These are phyloP conservation scores for Candida anglica DNA, from an alignment of 805 yeast species.

Conservation along the genomic window DNA sequence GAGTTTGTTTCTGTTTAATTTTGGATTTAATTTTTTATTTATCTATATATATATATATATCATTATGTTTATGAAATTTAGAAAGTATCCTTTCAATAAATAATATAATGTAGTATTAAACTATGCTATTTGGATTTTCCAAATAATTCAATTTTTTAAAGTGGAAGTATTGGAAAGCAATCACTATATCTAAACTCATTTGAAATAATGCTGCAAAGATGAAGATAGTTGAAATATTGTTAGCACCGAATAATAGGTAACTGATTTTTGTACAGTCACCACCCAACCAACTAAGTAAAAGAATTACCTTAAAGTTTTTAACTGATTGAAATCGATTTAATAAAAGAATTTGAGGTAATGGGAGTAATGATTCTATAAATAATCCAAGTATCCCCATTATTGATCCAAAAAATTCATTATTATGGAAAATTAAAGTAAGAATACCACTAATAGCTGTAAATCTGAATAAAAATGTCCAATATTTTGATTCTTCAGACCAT, in stretches of 20 bases:
- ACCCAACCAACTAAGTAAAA: conserved; percentile 80
- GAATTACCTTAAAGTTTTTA: conserved; percentile 73
- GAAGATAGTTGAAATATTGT: conserved; percentile 60
- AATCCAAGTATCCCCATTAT: conserved; percentile 61
- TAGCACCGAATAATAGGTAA: conserved; percentile 73
- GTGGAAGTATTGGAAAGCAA: conserved; percentile 69
- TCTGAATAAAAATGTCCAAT: conserved; percentile 58
- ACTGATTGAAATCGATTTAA: conserved; percentile 62
- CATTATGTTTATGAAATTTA: neutral
- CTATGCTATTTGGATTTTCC: conserved; percentile 2
- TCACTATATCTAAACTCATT: conserved; percentile 67
- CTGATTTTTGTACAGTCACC: conserved; percentile 81
- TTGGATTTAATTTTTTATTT: conserved; percentile 1
- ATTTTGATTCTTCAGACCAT: conserved; percentile 60
- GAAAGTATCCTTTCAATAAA: neutral
- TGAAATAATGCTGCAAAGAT: conserved; percentile 73
- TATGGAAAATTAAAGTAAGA: conserved; percentile 37
- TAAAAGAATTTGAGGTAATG: conserved; percentile 75
- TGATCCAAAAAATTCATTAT: conserved; percentile 38
- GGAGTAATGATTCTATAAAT: conserved; percentile 66
- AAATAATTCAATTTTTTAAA: conserved; percentile 35
- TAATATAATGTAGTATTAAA: neutral
- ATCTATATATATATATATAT: neutral
- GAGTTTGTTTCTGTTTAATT: conserved; percentile 43
- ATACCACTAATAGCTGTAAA: conserved; percentile 41